Base-by-base conservation (phyloP, 495 filamentous ascomycete species). In the Penicillium turbatum region DNA sequence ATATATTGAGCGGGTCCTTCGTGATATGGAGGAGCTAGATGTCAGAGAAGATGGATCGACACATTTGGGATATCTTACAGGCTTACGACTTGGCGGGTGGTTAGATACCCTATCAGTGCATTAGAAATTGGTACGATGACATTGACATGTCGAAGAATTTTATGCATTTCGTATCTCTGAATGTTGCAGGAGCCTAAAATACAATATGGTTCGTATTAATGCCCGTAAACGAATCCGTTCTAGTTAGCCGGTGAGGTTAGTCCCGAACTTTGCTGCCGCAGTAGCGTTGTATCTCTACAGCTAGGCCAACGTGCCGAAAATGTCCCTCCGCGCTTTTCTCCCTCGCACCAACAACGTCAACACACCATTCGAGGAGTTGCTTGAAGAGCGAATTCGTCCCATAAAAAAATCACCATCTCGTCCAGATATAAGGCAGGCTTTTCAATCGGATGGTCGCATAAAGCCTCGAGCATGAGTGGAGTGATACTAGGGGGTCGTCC, bases 1-100 rank as follows among this genome's bases (percentile, higher is more conserved):
- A 38, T 72, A 73, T 59, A 66, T 72, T 40, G 64, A 71, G 17
- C 52, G 47, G 26, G 57, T 70, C 16, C 62, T 69, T 53, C 57
- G 58, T 10, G 69, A 69, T 42, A 47, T 67, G 36, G 65, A 68
- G 39, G 52, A 68, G 35, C 41, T 56, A 15, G 36, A 53, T 58
- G 63, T 70, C 24, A 57, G 56, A 41, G 60, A 62, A 54, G 64
- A 67, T 57, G 57, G 63, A 13, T 68, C 65, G 21, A 71, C 65
- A 30, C 58, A 65, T 45, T 49, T 63, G 36, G 62, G 59, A 52
- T 21, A 42, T 39, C 31, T 64, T 41, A 31, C 48, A 35, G 55
- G 49, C 17, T 36, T 62, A 24, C 53, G 56, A 48, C 55, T 68
- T 34, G 29, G 42, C 36, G 55, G 57, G 48, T 62, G 69, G 67